These are phyloP conservation scores for Eucalyptus globulus DNA, from an alignment of 345 rosid species.

Conservation along the genomic window DNA sequence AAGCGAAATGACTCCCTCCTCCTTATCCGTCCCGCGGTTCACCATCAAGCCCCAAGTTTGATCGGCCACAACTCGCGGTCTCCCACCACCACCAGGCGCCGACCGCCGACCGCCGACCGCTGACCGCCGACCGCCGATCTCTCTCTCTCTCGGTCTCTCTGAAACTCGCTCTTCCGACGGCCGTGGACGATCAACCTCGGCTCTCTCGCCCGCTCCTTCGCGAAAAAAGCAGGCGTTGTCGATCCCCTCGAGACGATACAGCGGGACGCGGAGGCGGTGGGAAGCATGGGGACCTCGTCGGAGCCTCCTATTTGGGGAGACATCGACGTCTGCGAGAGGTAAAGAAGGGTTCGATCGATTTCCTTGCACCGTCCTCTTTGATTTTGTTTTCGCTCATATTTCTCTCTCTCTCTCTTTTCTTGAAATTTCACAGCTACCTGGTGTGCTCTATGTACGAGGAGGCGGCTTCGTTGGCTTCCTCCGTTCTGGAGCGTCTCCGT, in stretches of 20 bases:
- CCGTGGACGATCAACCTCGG: background rate
- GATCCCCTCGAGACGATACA: background rate
- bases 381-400: background rate
- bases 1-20: fast-evolving
- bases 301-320: conserved; percentile 25
- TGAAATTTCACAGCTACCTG: conserved; percentile 34
- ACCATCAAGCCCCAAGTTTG: background rate
- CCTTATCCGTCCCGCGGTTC: background rate
- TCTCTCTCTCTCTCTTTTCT: background rate
- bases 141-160: background rate
- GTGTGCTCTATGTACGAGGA: conserved; percentile 74
- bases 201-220: background rate
- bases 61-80: background rate
- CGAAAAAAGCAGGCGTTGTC: background rate
- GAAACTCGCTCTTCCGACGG: background rate
- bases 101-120: background rate
- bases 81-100: background rate
- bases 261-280: background rate
- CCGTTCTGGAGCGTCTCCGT: conserved; percentile 23
- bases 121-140: background rate
- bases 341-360: background rate
- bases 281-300: background rate
- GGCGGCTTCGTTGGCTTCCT: conserved; percentile 52
- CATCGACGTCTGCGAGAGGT: conserved; percentile 39
- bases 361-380: too few relatives aligned